Evolutionary conservation across 768 basidiomycete genomes (phyloP), one percentile per base, ranked within the genome.

Genomic region (Amanita jacksonii): DNA sequence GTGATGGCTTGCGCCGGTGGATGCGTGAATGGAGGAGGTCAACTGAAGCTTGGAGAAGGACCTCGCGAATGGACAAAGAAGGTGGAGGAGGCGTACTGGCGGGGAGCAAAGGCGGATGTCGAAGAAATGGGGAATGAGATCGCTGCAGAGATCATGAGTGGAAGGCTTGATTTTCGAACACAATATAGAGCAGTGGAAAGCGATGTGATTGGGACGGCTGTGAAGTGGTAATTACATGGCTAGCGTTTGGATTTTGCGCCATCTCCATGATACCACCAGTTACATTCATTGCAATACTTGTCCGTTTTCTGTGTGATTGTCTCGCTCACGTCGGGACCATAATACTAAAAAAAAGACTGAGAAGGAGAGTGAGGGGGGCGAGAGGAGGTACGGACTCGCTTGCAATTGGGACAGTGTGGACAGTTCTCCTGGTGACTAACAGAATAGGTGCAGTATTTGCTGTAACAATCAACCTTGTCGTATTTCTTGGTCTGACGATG

Each of bases 1-100:
- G 91, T 99, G 50, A 98, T 99, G 96, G 96, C 96, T 25, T 99
- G 96, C 66, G 96, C 96, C 0, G 81, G 85, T 0, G 96, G 96
- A 13, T 98, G 96, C 60, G 89, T 96, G 32, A 97, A 97, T 58
- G 96, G 96, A 6, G 96, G 94, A 16, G 96, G 96, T 4, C 96
- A 98, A 67, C 61, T 84, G 43, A 72, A 72, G 56, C 51, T 49
- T 48, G 28, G 28, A 36, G 36, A 27, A 89, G 85, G 81, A 2
- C 80, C 82, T 52, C 83, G 76, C 54, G 85, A 79, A 50, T 91
- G 89, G 89, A 83, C 81, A 27, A 70, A 71, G 53, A 73, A 67
- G 51, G 89, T 93, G 25, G 93, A 96, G 60, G 73, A 69, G 46
- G 72, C 78, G 36, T 97, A 96, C 58, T 94, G 92, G 92, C 60